Base-by-base conservation (phyloP, 1,284 basidiomycete species). In the Gomphus sp. region DNA sequence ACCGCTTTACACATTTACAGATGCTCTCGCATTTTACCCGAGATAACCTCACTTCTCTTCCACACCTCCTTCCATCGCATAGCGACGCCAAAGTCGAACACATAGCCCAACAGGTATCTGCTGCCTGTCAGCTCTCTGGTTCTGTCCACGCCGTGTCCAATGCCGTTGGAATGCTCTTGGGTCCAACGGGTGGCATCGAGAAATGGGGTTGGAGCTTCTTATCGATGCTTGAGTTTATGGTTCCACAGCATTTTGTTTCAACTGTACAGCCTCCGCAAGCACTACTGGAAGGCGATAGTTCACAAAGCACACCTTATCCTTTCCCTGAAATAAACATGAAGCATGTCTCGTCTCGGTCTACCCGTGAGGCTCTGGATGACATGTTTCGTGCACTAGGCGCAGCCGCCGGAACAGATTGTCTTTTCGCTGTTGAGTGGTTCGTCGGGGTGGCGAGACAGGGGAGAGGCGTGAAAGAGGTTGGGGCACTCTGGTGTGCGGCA, bases 121-220 rank as follows among this genome's bases (percentile, higher is more conserved):
- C 89, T 2, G 79, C 89, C 1, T 89, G 91, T 64, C 72, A 74
- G 44, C 69, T 85, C 4, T 76, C 72, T 22, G 65, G 60, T 4
- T 62, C 66, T n/a, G 51, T 43, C 11, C 59, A 70, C 9, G 66
- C 75, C n/a, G 74, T 88, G 41, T 74, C 78, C 10, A 67, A 71
- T 22, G 83, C 82, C 36, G 76, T 93, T 5, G 80, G 79, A 3
- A 79, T 80, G 56, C 75, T 96, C 5, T 77, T 95, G 0, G 57
- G 57, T 12, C 87, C 92, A 0, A 78, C 75, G 0, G 93, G 93
- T 4, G 84, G 87, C 0, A 84, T 96, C 18, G 90, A 95, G 65
- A 85, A 85, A 69, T 96, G 93, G 93, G 90, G 90, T 1, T 92
- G 87, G 85, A 80, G 82, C 47, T 68, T 96, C 1, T 76, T 96